These are phyloP conservation scores for Simplicillium aogashimaense DNA, from an alignment of 2,329 filamentous ascomycete species.

Conservation along the genomic window DNA sequence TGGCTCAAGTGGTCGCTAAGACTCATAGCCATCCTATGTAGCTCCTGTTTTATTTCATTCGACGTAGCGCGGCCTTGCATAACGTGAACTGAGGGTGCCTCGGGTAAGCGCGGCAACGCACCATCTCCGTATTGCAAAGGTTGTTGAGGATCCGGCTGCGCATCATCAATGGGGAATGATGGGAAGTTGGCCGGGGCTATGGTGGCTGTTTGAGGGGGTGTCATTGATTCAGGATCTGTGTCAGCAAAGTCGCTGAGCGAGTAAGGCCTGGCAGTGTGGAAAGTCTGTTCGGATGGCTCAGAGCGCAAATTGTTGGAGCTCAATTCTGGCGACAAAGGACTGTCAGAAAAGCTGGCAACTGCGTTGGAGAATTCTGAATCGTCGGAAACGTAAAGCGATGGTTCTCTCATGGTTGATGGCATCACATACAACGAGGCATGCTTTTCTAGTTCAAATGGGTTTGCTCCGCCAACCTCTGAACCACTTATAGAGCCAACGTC, in stretches of 20 bases:
- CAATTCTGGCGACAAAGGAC: constrained; percentile 21
- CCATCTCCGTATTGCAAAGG: constrained; percentile 10
- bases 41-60: constrained; percentile 39
- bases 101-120: constrained; percentile 24
- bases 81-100: constrained; percentile 37
- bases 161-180: constrained; percentile 10
- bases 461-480: constrained; percentile 43
- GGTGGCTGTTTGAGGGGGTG: constrained; percentile 20
- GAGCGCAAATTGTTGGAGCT: neutral
- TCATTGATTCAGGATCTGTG: constrained; percentile 24
- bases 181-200: constrained; percentile 11
- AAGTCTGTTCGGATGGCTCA: neutral
- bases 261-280: constrained; percentile 17
- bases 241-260: constrained; percentile 30
- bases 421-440: constrained; percentile 45
- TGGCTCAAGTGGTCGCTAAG: constrained; percentile 37
- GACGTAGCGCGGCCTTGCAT: constrained; percentile 44
- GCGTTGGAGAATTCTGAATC: constrained; percentile 39
- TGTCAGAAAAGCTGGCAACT: constrained; percentile 19
- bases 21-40: constrained; percentile 39
- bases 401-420: constrained; percentile 34
- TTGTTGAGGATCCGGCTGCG: constrained; percentile 10
- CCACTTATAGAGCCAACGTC: constrained; percentile 45
- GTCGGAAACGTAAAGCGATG: constrained; percentile 52
- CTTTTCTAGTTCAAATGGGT: constrained; percentile 55